Evolutionary conservation across 257 asterid species (phyloP), one percentile per base, ranked within the genome.

Genomic region (Mitragyna speciosa): DNA sequence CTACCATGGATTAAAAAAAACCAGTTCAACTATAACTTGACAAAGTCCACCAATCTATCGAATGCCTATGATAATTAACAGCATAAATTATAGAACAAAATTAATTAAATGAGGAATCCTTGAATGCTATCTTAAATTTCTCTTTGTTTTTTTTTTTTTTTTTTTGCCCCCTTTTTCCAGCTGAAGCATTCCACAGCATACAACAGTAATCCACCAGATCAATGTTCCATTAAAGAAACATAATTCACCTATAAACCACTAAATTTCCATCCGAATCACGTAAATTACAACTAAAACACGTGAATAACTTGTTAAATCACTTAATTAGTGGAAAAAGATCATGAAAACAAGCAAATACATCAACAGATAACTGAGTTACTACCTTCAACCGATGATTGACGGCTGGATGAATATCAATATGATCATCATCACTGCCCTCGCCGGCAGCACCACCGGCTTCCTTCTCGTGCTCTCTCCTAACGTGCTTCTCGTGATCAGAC

Each of bases 401-500:
- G 70, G 96, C 97, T 33, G 98, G 98, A 82, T 94, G 96, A 65
- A 93, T 87, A 83, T 89, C 97, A 77, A 93, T 93, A 24, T 82
- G 92, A n/a, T 83, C 87, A 6, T 90, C 94, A 26, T 90, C 96
- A 15, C 81, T 82, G 39, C 82, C 87, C 19, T 69, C 88, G 51
- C 84, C 87, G 16, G 16, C 65, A 30, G 77, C 66, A 22, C 65
- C 84, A 0, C 83, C 91, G 28, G 54, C 85, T 71, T 88, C 96
- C 87, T 88, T 93, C 28, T 91, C 97, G 43, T 82, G 85, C 76
- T 91, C 98, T 77, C 98, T 86, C 93, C 87, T 90, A 20, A 91
- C 92, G n/a, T 93, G 91, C 91, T 95, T 95, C 47, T 95, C 98
- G 72, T 92, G 96, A 92, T 95, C 97, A 58, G 97, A 91, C 78